These are phyloP conservation scores for Gossypium gossypioides DNA, from an alignment of 441 rosid genomes.

Conservation along the genomic window DNA sequence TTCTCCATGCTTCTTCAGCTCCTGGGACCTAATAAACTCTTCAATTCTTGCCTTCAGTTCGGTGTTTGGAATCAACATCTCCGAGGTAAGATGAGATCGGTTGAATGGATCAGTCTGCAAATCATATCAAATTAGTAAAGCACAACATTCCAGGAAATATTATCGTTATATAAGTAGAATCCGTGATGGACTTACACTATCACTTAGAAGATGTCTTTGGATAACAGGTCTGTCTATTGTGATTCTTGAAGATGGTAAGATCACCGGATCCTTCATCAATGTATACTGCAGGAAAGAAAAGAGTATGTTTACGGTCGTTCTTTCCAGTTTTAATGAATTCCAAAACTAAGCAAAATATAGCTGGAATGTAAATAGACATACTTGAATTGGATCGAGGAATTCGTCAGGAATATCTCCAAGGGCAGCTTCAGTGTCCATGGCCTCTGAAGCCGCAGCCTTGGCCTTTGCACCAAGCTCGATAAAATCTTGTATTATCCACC, in stretches of 20 bases:
- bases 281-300: conserved; percentile 51
- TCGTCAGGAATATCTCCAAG: conserved; percentile 93
- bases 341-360: background rate
- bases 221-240: conserved; percentile 83
- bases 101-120: conserved; percentile 91
- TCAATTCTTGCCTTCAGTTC: conserved; percentile 76
- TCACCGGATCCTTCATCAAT: conserved; percentile 96
- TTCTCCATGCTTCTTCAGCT: conserved; percentile 45
- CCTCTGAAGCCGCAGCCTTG: conserved; percentile 86
- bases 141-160: background rate
- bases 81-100: conserved; percentile 76
- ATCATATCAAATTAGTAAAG: conserved; percentile 6
- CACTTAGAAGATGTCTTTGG: conserved; percentile 98
- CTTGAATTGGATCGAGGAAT: conserved; percentile 97
- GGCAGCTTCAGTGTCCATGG: conserved; percentile 87
- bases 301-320: background rate
- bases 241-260: conserved; percentile 82
- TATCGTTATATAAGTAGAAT: background rate
- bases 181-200: conserved; percentile 33
- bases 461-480: conserved; percentile 70
- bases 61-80: conserved; percentile 67
- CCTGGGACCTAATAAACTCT: conserved; percentile 61
- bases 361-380: conserved; percentile 17
- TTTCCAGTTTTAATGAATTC: background rate
- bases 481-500: conserved; percentile 60